Percentiles rank a stretch among this genome's conserved stretches.
Evolutionary conservation across 1,139 yeast genomes (phyloP).

Genomic region (Meyerozyma smithsonii): DNA sequence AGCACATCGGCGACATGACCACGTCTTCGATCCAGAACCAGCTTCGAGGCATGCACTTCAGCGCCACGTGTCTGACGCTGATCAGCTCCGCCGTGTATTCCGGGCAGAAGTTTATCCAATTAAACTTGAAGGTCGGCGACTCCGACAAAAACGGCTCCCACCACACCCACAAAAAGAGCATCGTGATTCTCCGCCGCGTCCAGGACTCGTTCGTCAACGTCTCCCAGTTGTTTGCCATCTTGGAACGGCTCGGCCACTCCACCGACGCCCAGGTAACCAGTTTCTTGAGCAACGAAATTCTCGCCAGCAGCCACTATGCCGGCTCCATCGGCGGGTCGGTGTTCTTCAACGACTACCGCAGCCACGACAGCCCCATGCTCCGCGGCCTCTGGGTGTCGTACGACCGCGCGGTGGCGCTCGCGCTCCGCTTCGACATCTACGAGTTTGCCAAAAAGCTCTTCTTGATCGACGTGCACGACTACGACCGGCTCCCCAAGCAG

Average conservation of each 20-base stretch:
- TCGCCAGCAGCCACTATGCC: slow-evolving; percentile 27
- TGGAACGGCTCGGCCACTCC: slow-evolving; percentile 26
- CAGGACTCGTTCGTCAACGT: slow-evolving; percentile 42
- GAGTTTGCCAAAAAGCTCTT: slow-evolving; percentile 36
- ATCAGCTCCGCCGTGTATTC: slow-evolving; percentile 32
- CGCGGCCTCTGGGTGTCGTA: slow-evolving; percentile 44
- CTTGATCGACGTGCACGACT: slow-evolving; percentile 44
- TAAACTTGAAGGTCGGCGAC: slow-evolving; percentile 17
- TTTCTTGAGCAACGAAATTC: slow-evolving; percentile 31
- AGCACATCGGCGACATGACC: slow-evolving; percentile 40
- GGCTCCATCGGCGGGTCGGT: slow-evolving; percentile 4
- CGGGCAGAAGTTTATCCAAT: slow-evolving; percentile 38
- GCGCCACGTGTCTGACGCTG: slow-evolving; percentile 16
- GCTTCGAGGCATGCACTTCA: slow-evolving; percentile 34
- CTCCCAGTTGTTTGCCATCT: slow-evolving; percentile 34
- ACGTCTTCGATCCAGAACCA: slow-evolving; percentile 37
- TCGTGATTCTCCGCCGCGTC: slow-evolving; percentile 35
- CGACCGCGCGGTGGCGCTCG: slow-evolving; percentile 39
- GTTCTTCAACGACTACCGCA: slow-evolving; percentile 24
- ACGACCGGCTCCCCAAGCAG: slow-evolving; percentile 31
- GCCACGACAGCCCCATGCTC: slow-evolving; percentile 21
- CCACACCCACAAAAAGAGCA: slow-evolving; percentile 9
- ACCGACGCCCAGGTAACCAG: slow-evolving; percentile 22
- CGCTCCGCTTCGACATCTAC: slow-evolving; percentile 40
- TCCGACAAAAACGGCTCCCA: slow-evolving; percentile 10